Evolutionary conservation across 345 rosid species (phyloP).

Genomic region (Eucalyptus paniculata): DNA sequence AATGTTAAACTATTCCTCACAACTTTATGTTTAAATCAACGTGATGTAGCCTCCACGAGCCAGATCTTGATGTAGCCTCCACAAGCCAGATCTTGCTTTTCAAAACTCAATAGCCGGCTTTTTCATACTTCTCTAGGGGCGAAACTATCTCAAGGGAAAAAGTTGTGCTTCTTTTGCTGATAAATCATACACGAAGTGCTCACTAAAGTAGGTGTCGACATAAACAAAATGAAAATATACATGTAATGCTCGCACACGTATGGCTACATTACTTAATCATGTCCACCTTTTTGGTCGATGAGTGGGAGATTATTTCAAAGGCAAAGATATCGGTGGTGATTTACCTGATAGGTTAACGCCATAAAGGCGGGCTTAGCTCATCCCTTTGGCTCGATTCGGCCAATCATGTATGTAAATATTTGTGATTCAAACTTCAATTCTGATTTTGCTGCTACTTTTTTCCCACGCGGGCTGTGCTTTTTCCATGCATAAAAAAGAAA

Average conservation of each 20-base stretch:
- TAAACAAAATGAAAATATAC: not conserved
- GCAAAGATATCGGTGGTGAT: conserved; percentile 4
- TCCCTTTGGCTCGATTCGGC: not conserved
- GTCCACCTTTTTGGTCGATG: not conserved
- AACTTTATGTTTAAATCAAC: not conserved
- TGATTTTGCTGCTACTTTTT: not conserved
- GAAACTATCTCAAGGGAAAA: not conserved
- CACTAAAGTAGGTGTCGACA: not conserved
- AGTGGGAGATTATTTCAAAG: conserved; percentile 34
- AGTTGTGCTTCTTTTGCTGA: not conserved
- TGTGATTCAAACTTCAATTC: not conserved
- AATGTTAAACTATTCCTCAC: not conserved
- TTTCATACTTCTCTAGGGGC: not conserved
- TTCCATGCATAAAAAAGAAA: not conserved
- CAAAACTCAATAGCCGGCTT: not conserved
- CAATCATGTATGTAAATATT: not conserved
- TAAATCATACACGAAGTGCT: not conserved
- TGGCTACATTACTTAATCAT: not conserved
- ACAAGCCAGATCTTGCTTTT: not conserved
- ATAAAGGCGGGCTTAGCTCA: conserved; percentile 28
- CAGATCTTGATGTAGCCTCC: not conserved
- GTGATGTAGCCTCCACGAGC: not conserved
- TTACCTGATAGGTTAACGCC: not conserved
- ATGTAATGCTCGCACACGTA: not conserved
- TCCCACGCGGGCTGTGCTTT: not conserved